phyloP scores from a whole-genome alignment of 768 basidiomycete species.

The Gloeostereum incarnatum region DNA sequence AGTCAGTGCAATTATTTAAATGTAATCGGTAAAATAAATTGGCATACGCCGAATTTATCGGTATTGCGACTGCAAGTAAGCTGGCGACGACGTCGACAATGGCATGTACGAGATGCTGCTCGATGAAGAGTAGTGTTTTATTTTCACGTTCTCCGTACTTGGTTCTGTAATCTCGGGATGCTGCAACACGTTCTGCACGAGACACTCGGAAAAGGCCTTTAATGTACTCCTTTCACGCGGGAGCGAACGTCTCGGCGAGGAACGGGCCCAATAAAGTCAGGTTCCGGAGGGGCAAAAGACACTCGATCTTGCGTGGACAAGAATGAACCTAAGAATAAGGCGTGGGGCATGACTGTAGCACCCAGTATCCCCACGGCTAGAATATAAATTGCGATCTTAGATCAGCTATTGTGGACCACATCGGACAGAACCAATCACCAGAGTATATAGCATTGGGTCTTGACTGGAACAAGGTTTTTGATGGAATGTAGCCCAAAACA shows the following conservation, averaged over 20 bases:
- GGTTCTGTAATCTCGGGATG: constrained; percentile 20
- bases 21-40: constrained; percentile 6
- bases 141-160: constrained; percentile 40
- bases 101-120: constrained; percentile 44
- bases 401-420: constrained; percentile 13
- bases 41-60: constrained; percentile 63
- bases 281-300: constrained; percentile 10
- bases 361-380: constrained; percentile 52
- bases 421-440: constrained; percentile 24
- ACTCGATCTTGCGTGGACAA: constrained; percentile 53
- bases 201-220: constrained; percentile 18
- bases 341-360: constrained; percentile 79
- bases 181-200: constrained; percentile 16
- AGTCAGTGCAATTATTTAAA: constrained; percentile 1
- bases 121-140: constrained; percentile 34
- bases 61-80: constrained; percentile 60
- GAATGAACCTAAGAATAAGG: constrained; percentile 39
- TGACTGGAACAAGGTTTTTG: constrained; percentile 36
- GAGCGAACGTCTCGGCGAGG: constrained; percentile 6
- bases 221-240: constrained; percentile 8
- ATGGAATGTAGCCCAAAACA: constrained; percentile 62
- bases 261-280: constrained; percentile 8
- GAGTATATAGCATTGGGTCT: constrained; percentile 41
- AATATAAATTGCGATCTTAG: constrained; percentile 11
- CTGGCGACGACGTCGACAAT: constrained; percentile 48